Base-by-base conservation (phyloP, 768 basidiomycete genomes). In the Termitomyces eurrhizus region DNA sequence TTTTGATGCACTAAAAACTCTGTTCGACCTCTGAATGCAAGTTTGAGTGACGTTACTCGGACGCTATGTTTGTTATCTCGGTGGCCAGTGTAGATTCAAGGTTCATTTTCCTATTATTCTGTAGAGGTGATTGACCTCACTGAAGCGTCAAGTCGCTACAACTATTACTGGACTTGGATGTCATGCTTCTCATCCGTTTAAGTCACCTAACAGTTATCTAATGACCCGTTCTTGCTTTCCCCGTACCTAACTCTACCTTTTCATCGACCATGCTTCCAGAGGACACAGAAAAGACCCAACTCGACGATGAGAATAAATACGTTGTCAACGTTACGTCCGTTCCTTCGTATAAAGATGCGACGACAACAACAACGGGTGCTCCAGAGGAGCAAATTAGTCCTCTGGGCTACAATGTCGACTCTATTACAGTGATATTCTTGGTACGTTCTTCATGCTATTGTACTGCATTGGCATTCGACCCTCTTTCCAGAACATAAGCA, bases 331-430 rank as follows among this genome's bases (percentile, higher is more conserved):
- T 46, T 14, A 62, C 51, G 14, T 66, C 69, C n/a, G 65, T 61
- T 21, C 66, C 67, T 9, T 70, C 62, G 16, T 72, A 70, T 53
- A 70, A 74, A 45, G 67, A 72, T 2, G 68, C 69, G 2, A 69
- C 65, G 8, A 67, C 69, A n/a, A n/a, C n/a, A 21, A 69, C 67
- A 9, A 62, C 64, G 39, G 72, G 71, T 42, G 72, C 72, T 7
- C 73, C 73, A 0, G 68, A 65, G 3, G 74, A 74, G 58, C 70
- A 68, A 57, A 58, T 72, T 21, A 75, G 74, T 60, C 73, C 73
- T 37, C 66, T 75, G 52, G 74, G 73, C 5, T 72, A 74, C 60
- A 70, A 73, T 69, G 73, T 73, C 46, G 71, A 68, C 62, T 70
- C 63, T 18, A 11, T 64, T 13, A 62, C 63, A 2, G 65, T 64